Evolutionary conservation across 257 asterid genomes (phyloP).

Genomic region (Fraxinus americana): DNA sequence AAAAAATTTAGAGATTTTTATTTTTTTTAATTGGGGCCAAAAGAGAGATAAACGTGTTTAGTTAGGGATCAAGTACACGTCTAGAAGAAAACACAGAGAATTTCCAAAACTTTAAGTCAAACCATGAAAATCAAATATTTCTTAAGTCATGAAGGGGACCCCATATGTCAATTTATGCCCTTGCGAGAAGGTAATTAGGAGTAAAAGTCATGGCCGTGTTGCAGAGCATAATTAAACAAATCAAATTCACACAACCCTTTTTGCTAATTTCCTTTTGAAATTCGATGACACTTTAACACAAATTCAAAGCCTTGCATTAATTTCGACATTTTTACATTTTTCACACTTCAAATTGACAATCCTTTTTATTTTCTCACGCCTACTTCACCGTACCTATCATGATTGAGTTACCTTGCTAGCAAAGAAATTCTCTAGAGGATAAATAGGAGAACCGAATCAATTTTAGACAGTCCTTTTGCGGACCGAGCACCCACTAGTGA

Average conservation of each 20-base stretch:
- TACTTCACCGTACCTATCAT: background rate
- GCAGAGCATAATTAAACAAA: background rate
- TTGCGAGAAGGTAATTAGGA: conserved; percentile 21
- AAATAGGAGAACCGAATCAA: too few species aligned
- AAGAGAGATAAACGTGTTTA: background rate
- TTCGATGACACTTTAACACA: background rate
- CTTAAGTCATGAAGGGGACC: background rate
- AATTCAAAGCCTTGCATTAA: conserved; percentile 26
- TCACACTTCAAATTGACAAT: background rate
- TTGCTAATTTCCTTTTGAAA: conserved; percentile 22
- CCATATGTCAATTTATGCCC: conserved; percentile 15
- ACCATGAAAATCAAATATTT: background rate
- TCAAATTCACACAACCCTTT: conserved; percentile 21
- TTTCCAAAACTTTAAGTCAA: conserved; percentile 18
- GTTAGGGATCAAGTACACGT: background rate
- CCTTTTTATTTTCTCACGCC: background rate
- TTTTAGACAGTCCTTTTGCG: too few species aligned
- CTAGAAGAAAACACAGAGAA: conserved; percentile 6
- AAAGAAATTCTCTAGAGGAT: too few species aligned
- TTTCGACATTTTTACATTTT: background rate
- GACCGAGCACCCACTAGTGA: background rate
- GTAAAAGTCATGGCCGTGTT: conserved; percentile 25
- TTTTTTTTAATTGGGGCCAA: too few species aligned
- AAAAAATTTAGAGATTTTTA: too few species aligned
- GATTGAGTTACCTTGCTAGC: background rate